Conservation (phyloP, 306 rosid species). For the Biancaea sappan region DNA sequence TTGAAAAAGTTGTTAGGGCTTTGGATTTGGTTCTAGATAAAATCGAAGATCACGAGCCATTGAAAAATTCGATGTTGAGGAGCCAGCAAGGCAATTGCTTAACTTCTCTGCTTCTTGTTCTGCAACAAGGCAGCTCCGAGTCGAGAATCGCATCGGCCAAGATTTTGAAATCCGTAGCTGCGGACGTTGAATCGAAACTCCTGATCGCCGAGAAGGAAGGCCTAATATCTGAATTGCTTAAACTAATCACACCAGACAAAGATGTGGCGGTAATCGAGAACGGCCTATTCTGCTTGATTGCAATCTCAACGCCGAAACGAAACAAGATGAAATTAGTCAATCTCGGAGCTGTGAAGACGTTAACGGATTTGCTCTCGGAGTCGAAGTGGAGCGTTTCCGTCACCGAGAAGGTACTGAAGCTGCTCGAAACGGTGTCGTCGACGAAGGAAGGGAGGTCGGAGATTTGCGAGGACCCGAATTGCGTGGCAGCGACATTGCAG, state of each 20-base stretch:
- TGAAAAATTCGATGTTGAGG: constrained; percentile 45
- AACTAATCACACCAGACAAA: constrained; percentile 45
- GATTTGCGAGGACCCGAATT: constrained; percentile 61
- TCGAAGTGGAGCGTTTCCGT: constrained; percentile 41
- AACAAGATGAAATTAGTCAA: constrained; percentile 52
- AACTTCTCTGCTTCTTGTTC: constrained; percentile 53
- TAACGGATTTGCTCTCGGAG: constrained; percentile 50
- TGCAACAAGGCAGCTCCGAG: constrained; percentile 54
- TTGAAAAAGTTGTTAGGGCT: constrained; percentile 50
- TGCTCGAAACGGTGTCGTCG: constrained; percentile 76
- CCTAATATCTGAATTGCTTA: constrained; percentile 52
- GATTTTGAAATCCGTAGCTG: constrained; percentile 53
- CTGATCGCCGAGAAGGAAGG: constrained; percentile 65
- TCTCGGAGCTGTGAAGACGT: constrained; percentile 53
- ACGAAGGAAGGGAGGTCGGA: constrained; percentile 69
- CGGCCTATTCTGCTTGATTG: constrained; percentile 56
- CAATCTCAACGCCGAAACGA: constrained; percentile 58
- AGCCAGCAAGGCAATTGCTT: constrained; percentile 38
- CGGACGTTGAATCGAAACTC: constrained; percentile 65
- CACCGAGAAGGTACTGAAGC: constrained; percentile 64
- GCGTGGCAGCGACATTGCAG: constrained; percentile 64
- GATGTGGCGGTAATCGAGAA: constrained; percentile 57
- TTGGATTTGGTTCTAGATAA: constrained; percentile 53
- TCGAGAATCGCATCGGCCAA: constrained; percentile 56
- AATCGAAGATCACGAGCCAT: constrained; percentile 39